These are phyloP conservation scores for Tephrocybe sp. DNA, from an alignment of 768 basidiomycete species.

Conservation along the genomic window DNA sequence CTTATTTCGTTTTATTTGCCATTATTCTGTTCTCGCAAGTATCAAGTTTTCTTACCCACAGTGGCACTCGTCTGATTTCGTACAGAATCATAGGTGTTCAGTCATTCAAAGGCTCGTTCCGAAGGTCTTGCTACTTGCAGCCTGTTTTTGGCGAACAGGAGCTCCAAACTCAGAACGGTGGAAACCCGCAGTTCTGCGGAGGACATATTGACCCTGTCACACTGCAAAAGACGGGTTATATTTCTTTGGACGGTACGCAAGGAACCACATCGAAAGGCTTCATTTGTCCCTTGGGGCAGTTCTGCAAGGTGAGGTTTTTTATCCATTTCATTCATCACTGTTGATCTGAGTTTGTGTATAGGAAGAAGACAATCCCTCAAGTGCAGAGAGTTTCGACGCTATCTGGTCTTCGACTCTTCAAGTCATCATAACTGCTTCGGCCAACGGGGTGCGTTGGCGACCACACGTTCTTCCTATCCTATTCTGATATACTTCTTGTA, in stretches of 20 bases:
- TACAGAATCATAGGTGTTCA: conserved; percentile 89
- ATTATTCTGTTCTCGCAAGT: conserved; percentile 84
- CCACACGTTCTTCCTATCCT: not conserved
- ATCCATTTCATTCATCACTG: not conserved
- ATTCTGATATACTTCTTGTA: conserved; percentile 21
- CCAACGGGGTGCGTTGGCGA: conserved; percentile 59
- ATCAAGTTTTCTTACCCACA: not conserved
- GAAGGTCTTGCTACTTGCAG: conserved; percentile 57
- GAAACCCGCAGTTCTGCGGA: conserved; percentile 65
- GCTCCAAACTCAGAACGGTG: conserved; percentile 27
- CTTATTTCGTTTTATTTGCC: conserved; percentile 90
- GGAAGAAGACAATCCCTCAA: conserved; percentile 67
- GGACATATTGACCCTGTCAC: conserved; percentile 68
- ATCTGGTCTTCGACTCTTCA: conserved; percentile 81
- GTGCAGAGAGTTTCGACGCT: conserved; percentile 84
- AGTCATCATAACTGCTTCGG: conserved; percentile 79
- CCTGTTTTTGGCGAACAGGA: conserved; percentile 52
- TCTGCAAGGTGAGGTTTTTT: conserved; percentile 57
- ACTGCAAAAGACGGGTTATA: conserved; percentile 39
- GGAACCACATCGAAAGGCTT: conserved; percentile 64
- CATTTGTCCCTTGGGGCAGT: conserved; percentile 84
- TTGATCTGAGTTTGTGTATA: conserved; percentile 20
- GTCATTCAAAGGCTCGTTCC: conserved; percentile 83
- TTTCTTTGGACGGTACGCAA: conserved; percentile 25
- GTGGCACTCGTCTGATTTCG: not conserved